Evolutionary conservation across 495 filamentous ascomycete species (phyloP).

Genomic region (Hapsidospora chrysogenum): DNA sequence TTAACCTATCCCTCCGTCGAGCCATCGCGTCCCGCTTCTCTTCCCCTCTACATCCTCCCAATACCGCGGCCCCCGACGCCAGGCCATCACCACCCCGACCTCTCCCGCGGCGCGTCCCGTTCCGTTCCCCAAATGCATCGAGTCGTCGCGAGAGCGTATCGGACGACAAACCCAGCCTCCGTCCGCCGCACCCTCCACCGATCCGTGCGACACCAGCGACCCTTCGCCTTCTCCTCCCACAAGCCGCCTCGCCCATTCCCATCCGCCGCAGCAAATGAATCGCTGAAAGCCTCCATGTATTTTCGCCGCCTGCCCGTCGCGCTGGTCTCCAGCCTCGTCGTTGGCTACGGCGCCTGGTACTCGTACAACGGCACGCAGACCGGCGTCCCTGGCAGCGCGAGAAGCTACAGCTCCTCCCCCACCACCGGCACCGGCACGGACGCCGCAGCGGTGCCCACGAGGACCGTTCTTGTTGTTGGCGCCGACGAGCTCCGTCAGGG

Average conservation of each 20-base stretch:
- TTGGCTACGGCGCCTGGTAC: conserved; percentile 33
- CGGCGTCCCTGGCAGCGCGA: conserved; percentile 12
- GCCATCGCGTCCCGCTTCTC: too few species aligned
- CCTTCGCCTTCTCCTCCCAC: conserved; percentile 6
- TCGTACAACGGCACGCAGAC: conserved; percentile 20
- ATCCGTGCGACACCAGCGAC: conserved; percentile 16
- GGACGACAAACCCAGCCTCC: conserved; percentile 25
- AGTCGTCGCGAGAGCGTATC: conserved; percentile 23
- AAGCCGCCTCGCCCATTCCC: conserved; percentile 8
- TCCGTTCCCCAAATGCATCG: conserved; percentile 25
- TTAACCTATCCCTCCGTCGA: too few species aligned
- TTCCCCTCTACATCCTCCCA: too few species aligned
- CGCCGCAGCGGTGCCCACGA: conserved; percentile 12
- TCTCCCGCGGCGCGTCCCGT: too few species aligned
- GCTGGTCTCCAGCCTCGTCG: conserved; percentile 25
- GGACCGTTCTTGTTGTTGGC: conserved; percentile 55
- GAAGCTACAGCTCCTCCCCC: conserved; percentile 11
- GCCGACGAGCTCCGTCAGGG: conserved; percentile 73
- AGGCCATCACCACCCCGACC: too few species aligned
- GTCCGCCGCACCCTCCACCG: conserved; percentile 19
- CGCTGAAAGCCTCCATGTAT: conserved; percentile 33
- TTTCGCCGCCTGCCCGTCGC: conserved; percentile 25
- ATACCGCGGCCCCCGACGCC: too few species aligned
- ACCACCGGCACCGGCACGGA: conserved; percentile 4
- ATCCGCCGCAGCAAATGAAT: conserved; percentile 14